Percentiles rank a stretch among this genome's conserved stretches.
These are phyloP conservation scores for Spinacia oleracea DNA, from an alignment of 179 eudicot genomes.

Conservation along the genomic window DNA sequence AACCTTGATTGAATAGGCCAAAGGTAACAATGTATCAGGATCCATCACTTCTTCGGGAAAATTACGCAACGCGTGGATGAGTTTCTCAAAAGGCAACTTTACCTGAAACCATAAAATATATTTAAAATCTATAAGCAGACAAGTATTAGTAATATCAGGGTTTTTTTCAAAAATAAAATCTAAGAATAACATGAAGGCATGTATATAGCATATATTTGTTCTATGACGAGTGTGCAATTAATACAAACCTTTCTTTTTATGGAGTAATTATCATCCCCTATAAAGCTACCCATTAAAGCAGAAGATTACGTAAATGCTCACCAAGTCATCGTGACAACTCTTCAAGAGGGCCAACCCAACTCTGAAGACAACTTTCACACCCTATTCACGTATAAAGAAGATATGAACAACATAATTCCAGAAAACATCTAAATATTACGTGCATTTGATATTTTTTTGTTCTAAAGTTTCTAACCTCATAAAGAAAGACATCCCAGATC, in stretches of 20 bases:
- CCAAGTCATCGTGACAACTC: constrained; percentile 89
- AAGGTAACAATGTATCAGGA: constrained; percentile 80
- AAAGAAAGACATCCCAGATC: constrained; percentile 95
- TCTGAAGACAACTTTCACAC: constrained; percentile 81
- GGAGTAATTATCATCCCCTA: neutral
- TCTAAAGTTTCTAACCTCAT: constrained; percentile 50
- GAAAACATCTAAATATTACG: neutral
- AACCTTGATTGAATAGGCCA: constrained; percentile 93
- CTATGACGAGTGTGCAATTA: neutral
- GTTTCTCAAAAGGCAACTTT: constrained; percentile 86
- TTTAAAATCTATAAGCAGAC: constrained; percentile 2
- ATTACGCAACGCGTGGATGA: constrained; percentile 80
- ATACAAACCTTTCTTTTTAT: neutral
- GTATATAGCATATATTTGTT: too few species aligned
- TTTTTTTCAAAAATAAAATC: too few species aligned
- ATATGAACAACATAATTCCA: neutral
- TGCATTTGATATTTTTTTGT: neutral
- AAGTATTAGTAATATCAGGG: neutral
- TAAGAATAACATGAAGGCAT: neutral
- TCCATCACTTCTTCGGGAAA: constrained; percentile 90
- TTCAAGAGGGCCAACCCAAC: constrained; percentile 90
- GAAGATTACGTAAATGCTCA: constrained; percentile 33
- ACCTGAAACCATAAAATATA: constrained; percentile 41
- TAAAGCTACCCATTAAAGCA: neutral
- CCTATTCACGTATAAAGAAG: constrained; percentile 41